Conservation (phyloP, 2,329 filamentous ascomycete species). For the Ascochyta fabae region DNA sequence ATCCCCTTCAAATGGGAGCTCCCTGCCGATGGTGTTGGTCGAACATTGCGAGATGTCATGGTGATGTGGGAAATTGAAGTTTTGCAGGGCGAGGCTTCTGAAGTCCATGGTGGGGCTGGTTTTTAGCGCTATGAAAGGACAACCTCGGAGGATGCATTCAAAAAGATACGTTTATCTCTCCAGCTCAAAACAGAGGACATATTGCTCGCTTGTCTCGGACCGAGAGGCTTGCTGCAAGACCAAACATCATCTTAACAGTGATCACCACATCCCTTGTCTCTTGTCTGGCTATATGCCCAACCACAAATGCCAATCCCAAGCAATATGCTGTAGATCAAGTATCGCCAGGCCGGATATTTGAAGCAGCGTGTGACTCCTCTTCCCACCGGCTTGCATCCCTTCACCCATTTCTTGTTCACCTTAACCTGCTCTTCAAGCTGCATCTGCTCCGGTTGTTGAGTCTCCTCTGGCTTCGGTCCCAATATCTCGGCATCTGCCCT, state of each 20-base stretch:
- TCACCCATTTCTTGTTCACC: neutral
- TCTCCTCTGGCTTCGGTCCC: no score
- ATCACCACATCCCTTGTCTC: neutral
- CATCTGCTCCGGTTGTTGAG: neutral
- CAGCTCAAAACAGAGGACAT: neutral
- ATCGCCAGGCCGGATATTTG: constrained; percentile 5
- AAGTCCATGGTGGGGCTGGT: neutral
- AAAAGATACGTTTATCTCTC: neutral
- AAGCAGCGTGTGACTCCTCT: neutral
- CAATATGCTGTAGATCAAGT: neutral
- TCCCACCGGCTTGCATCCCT: no score
- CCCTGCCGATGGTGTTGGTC: neutral
- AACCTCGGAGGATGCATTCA: neutral
- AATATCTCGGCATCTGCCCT: no score
- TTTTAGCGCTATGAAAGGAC: constrained; percentile 1
- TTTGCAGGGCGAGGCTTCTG: neutral
- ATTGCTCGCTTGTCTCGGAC: neutral
- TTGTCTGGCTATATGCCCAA: neutral
- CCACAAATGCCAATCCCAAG: neutral
- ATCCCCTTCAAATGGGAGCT: neutral
- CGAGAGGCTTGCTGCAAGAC: neutral
- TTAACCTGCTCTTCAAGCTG: neutral
- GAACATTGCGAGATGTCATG: neutral
- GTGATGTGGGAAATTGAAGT: neutral
- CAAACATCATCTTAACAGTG: neutral